Evolutionary conservation across 306 rosid species (phyloP), one percentile per base, ranked within the genome.

Genomic region (Castanea sativa): DNA sequence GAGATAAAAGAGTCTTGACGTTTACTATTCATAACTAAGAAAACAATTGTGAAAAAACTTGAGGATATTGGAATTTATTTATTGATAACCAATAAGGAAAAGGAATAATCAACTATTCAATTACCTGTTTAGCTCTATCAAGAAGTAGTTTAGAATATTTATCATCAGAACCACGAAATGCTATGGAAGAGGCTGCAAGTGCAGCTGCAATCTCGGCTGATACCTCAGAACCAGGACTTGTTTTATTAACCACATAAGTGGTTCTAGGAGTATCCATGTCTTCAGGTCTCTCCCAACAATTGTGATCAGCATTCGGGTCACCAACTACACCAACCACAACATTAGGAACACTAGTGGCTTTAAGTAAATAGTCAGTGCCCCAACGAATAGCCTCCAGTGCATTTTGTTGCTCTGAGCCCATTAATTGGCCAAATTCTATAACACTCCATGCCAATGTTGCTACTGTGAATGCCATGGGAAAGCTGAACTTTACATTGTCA

Each of bases 201-300:
- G 90, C 90, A 1, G 91, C 87, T 3, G 90, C 86, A 3, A 83
- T 81, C 70, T 75, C 80, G 0, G 84, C 88, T 1, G 91, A 80
- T 15, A 90, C 78, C 75, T 90, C 89, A 63, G 90, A 82, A 4
- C 88, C 94, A 6, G 90, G 93, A 21, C 20, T 32, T 35, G 72
- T 67, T 8, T 18, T 72, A 33, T 25, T 78, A 0, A 86, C 87
- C 9, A 73, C 85, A 51, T 33, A 88, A 3, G 86, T 29, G 0
- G 85, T 86, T 74, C 90, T 81, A 6, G 76, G 90, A 1, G 88
- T 83, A 80, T 90, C 91, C 94, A 90, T 83, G 68, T 88, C 94
- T 68, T 90, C 91, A 16, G 90, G 94, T 55, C 94, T 90, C 79
- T 90, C 75, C 91, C 91, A 90, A 55, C 91, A 90, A 61, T 13